Percentiles rank a stretch among this genome's conserved stretches.
Conservation (phyloP, 2,329 filamentous ascomycete genomes). For the Chaetomiaceae sp. region DNA sequence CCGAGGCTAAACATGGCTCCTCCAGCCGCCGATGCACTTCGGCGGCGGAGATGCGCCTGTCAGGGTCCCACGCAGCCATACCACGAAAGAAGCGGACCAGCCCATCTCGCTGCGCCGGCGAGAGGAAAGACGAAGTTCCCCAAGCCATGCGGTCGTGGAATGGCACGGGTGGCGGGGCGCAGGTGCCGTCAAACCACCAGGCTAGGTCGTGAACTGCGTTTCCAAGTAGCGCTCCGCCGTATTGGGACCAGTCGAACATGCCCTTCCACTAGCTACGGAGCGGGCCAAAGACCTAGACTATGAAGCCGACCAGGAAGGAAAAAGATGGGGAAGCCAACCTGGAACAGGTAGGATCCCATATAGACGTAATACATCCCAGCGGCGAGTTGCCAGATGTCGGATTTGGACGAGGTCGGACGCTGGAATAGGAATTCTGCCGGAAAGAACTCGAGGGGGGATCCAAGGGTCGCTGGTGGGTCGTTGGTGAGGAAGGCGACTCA, state of each 20-base stretch:
- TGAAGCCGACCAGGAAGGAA: background rate
- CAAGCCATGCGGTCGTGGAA: no score
- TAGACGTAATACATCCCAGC: background rate
- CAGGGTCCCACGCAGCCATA: no score
- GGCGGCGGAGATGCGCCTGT: no score
- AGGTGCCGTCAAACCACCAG: background rate
- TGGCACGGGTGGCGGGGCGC: no score
- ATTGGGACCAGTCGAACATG: background rate
- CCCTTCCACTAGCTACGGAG: slow-evolving; percentile 1
- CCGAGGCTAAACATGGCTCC: no score
- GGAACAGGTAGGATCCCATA: background rate
- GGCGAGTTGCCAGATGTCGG: slow-evolving; percentile 2
- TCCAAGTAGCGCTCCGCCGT: background rate
- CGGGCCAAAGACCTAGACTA: slow-evolving; percentile 1
- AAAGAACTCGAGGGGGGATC: background rate
- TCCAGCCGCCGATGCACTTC: no score
- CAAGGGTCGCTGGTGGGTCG: background rate
- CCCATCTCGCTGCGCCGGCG: no score
- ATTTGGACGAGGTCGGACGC: background rate
- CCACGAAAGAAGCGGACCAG: no score
- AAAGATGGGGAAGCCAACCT: background rate
- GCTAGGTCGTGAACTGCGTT: background rate
- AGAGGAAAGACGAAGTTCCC: no score
- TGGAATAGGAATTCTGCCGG: background rate
- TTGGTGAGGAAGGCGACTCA: background rate